Evolutionary conservation across 1,284 basidiomycete species (phyloP).

Genomic region (Porogramme epimiltina): DNA sequence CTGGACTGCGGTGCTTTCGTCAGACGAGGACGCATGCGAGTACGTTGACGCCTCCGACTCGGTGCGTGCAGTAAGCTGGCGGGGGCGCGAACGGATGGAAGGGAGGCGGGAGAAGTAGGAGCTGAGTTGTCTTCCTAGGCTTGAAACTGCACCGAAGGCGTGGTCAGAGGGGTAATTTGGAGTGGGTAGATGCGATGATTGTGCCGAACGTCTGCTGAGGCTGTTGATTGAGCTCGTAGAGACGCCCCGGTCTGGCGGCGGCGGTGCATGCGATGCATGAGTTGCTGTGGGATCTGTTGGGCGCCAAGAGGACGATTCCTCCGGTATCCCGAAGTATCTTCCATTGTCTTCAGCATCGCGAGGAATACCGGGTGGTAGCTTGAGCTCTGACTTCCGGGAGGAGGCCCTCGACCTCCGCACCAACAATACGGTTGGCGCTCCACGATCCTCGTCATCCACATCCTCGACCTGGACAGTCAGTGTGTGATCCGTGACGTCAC

Average conservation of each 20-base stretch:
- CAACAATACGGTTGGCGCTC: slow-evolving; percentile 23
- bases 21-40: slow-evolving; percentile 6
- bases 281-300: no score
- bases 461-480: slow-evolving; percentile 25
- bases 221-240: no score
- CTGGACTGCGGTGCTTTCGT: slow-evolving; percentile 20
- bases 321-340: no score
- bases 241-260: no score
- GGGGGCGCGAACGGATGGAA: slow-evolving; percentile 9
- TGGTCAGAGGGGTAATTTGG: slow-evolving; percentile 16
- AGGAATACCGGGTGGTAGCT: slow-evolving; percentile 12
- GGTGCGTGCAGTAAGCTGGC: slow-evolving; percentile 3
- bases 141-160: not conserved
- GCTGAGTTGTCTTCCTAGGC: slow-evolving; percentile 6
- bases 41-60: slow-evolving; percentile 13
- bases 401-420: slow-evolving; percentile 18
- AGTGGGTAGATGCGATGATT: slow-evolving; percentile 20
- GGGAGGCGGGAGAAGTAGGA: slow-evolving; percentile 23
- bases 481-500: slow-evolving; percentile 12
- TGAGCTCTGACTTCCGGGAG: slow-evolving; percentile 7
- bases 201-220: no score
- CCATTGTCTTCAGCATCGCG: no score
- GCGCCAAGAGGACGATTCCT: no score
- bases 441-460: slow-evolving; percentile 12
- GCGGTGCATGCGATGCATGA: no score